These are phyloP conservation scores for Herpetospermum pedunculosum DNA, from an alignment of 306 rosid species.

Conservation along the genomic window DNA sequence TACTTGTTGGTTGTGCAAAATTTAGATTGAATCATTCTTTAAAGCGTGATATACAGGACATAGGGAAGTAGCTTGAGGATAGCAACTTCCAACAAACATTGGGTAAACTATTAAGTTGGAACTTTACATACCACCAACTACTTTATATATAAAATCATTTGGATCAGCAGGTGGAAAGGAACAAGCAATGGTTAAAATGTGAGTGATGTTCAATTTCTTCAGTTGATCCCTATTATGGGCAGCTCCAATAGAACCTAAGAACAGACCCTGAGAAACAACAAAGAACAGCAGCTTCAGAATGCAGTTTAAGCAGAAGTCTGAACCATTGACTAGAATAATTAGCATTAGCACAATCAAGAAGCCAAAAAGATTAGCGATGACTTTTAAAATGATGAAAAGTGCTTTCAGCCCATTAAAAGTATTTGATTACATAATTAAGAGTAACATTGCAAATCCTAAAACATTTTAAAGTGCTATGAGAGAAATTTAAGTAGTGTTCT, in stretches of 20 bases:
- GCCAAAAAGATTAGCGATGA: neutral
- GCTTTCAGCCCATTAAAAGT: neutral
- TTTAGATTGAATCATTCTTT: neutral
- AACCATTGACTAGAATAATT: neutral
- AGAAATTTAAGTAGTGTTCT: neutral
- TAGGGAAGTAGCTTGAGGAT: neutral
- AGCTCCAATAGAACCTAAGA: conserved; percentile 66
- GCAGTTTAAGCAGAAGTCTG: neutral
- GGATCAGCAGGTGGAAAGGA: conserved; percentile 37
- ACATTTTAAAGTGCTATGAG: neutral
- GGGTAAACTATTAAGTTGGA: neutral
- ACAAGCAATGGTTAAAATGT: conserved; percentile 61
- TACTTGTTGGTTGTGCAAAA: neutral
- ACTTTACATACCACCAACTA: conserved; percentile 34
- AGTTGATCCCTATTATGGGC: conserved; percentile 42
- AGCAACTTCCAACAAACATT: neutral
- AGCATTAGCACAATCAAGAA: neutral
- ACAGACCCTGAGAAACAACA: conserved; percentile 48
- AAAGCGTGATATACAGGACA: neutral
- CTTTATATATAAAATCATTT: conserved; percentile 45
- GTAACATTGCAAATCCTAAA: neutral
- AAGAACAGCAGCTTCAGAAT: neutral
- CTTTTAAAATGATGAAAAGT: neutral
- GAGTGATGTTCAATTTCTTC: conserved; percentile 49
- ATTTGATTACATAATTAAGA: neutral